phyloP scores from a whole-genome alignment of 148 eudicot genomes.

The Fagopyrum homotropicum region DNA sequence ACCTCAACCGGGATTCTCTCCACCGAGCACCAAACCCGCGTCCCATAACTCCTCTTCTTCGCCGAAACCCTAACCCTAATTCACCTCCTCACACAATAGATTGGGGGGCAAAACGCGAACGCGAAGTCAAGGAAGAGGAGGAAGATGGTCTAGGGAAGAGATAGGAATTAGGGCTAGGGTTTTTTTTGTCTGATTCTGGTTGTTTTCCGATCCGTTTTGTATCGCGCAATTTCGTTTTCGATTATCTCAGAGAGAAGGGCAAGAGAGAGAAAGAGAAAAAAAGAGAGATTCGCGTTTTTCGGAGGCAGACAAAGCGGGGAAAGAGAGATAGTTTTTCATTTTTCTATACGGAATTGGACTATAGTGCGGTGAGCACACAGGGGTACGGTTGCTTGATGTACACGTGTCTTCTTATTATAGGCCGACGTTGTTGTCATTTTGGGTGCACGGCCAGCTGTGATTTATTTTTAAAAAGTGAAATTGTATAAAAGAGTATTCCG shows the following conservation, averaged over 20 bases:
- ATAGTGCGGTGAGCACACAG: conserved; percentile 7
- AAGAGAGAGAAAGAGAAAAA: conserved; percentile 28
- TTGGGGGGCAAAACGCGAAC: neutral
- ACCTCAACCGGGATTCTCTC: conserved; percentile 16
- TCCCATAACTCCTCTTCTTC: conserved; percentile 29
- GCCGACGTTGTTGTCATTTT: neutral
- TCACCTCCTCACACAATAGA: neutral
- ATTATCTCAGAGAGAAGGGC: conserved; percentile 9
- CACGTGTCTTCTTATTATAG: conserved; percentile 2
- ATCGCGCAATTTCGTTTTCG: conserved; percentile 31
- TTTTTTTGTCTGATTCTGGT: conserved; percentile 22
- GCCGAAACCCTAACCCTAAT: conserved; percentile 41
- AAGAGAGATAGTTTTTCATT: conserved; percentile 33
- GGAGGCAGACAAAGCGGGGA: conserved; percentile 7
- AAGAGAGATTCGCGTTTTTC: conserved; percentile 20
- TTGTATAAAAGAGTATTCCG: no score
- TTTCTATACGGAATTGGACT: neutral
- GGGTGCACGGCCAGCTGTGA: neutral
- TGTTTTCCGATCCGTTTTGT: conserved; percentile 21
- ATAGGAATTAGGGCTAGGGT: conserved; percentile 74
- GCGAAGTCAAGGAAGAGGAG: neutral
- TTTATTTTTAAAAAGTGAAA: neutral
- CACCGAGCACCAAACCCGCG: conserved; percentile 32
- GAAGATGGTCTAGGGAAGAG: neutral
- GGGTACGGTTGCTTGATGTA: neutral